Conservation (phyloP, 164 flowering plant species). For the Vitis labrusca region DNA sequence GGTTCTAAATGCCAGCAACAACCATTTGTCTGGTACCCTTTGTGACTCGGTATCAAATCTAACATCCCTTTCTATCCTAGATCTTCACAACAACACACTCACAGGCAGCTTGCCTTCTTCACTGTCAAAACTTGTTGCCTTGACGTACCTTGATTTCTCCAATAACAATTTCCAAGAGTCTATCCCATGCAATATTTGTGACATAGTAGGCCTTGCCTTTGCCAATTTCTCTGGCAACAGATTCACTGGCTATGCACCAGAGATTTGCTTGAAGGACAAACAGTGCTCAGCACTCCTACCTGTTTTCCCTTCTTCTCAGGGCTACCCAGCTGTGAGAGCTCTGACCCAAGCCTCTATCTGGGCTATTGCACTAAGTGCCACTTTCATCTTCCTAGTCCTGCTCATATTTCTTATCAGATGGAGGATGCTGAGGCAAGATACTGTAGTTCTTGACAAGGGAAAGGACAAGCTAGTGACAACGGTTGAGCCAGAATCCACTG, state of each 20-base stretch:
- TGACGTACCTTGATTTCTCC: conserved; percentile 63
- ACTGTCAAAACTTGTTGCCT: conserved; percentile 35
- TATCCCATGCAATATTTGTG: conserved; percentile 49
- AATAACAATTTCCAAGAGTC: conserved; percentile 36
- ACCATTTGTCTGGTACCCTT: conserved; percentile 42
- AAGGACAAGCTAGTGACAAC: conserved; percentile 25
- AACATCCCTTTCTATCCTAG: conserved; percentile 48
- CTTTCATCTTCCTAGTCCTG: conserved; percentile 25
- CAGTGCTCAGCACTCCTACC: conserved; percentile 22
- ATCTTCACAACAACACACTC: conserved; percentile 54
- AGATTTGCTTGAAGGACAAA: conserved; percentile 26
- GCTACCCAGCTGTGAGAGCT: conserved; percentile 16
- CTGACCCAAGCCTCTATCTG: conserved; percentile 28
- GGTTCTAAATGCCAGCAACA: conserved; percentile 57
- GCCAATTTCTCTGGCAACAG: conserved; percentile 47
- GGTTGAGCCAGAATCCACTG: conserved; percentile 33
- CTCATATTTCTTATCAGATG: conserved; percentile 30
- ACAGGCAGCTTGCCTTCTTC: conserved; percentile 47
- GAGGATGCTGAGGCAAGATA: conserved; percentile 29
- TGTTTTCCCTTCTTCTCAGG: conserved; percentile 3
- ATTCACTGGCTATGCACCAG: conserved; percentile 40
- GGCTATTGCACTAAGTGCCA: conserved; percentile 33
- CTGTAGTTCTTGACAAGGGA: conserved; percentile 11
- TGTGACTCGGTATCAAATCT: conserved; percentile 35
- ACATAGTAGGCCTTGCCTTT: conserved; percentile 40